Conservation (phyloP, 2,329 filamentous ascomycete species). For the Paraphoma sp. region DNA sequence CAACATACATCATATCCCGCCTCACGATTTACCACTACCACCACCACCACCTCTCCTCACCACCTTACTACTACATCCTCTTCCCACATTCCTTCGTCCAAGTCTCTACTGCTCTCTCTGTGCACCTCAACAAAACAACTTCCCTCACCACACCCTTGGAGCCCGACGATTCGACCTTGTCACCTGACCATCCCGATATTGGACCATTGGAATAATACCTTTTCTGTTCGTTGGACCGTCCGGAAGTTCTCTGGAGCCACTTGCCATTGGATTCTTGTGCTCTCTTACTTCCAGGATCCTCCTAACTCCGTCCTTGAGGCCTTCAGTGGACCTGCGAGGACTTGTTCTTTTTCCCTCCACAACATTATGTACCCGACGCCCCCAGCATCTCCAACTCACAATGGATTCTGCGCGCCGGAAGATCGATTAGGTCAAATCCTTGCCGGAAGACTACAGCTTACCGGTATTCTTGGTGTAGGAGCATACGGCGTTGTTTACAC, state of each 20-base stretch:
- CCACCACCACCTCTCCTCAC: slow-evolving; percentile 11
- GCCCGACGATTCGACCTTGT: slow-evolving; percentile 14
- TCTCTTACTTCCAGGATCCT: slow-evolving; percentile 22
- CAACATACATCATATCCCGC: slow-evolving; percentile 47
- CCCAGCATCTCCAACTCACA: slow-evolving; percentile 55
- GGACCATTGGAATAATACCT: slow-evolving; percentile 24
- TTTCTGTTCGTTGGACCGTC: neutral
- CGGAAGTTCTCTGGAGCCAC: neutral
- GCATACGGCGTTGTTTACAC: slow-evolving; percentile 97
- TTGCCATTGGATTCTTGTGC: neutral
- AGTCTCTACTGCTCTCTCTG: slow-evolving; percentile 17
- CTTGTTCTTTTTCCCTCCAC: slow-evolving; percentile 19
- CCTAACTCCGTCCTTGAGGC: slow-evolving; percentile 45
- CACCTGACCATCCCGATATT: slow-evolving; percentile 27
- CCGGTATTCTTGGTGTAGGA: slow-evolving; percentile 85
- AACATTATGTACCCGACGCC: slow-evolving; percentile 58
- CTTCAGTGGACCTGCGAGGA: slow-evolving; percentile 51
- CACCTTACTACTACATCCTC: slow-evolving; percentile 22
- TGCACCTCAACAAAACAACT: slow-evolving; percentile 13
- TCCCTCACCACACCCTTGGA: slow-evolving; percentile 11
- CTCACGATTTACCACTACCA: slow-evolving; percentile 32
- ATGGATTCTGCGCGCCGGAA: slow-evolving; percentile 67
- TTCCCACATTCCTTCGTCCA: slow-evolving; percentile 31
- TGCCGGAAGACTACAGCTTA: slow-evolving; percentile 82
- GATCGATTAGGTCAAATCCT: slow-evolving; percentile 85